Conservation (phyloP, 371 early-diverging fungal genomes). For the Mortierella sp. region DNA sequence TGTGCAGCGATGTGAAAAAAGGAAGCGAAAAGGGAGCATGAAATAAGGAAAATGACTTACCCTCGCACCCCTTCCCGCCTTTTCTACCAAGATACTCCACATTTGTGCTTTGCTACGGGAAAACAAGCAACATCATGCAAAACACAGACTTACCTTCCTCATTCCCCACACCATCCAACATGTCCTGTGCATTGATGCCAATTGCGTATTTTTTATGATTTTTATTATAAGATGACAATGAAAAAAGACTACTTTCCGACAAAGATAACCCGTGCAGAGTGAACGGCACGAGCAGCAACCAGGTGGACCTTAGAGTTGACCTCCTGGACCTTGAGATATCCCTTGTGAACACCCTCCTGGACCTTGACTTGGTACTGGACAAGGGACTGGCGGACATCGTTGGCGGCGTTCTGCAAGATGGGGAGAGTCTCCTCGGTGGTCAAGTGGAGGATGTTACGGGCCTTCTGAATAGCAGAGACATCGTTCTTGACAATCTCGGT, state of each 20-base stretch:
- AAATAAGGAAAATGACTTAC: background rate
- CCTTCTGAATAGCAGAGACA: slow-evolving; percentile 65
- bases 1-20: background rate
- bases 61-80: background rate
- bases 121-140: slow-evolving; percentile 5
- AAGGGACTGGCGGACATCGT: slow-evolving; percentile 60
- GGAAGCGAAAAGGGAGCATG: background rate
- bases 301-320: slow-evolving; percentile 31
- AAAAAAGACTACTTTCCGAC: slow-evolving; percentile 42
- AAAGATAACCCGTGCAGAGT: slow-evolving; percentile 42
- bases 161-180: background rate
- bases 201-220: background rate
- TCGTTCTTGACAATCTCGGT: slow-evolving; percentile 63
- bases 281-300: slow-evolving; percentile 29
- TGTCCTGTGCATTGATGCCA: background rate
- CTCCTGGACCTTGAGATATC: slow-evolving; percentile 40
- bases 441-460: slow-evolving; percentile 64
- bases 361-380: slow-evolving; percentile 47
- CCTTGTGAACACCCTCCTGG: slow-evolving; percentile 56
- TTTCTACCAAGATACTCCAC: background rate
- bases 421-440: slow-evolving; percentile 67
- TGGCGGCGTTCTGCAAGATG: slow-evolving; percentile 61
- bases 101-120: background rate
- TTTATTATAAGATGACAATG: background rate
- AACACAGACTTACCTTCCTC: background rate